phyloP scores from a whole-genome alignment of 148 eudicot species.

The Rhododendron griersonianum region DNA sequence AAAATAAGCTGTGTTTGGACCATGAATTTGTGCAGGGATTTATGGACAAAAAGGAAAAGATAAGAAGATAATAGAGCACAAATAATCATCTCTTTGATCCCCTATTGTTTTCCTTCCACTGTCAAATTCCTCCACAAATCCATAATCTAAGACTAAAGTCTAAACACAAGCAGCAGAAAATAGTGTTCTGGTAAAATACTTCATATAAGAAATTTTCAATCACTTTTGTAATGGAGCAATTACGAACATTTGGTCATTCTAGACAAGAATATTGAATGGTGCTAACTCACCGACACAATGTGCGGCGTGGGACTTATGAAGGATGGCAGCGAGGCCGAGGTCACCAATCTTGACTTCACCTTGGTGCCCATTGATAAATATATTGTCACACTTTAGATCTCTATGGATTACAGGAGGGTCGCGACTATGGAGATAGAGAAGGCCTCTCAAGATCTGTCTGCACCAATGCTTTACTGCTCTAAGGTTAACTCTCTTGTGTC shows the following conservation, averaged over 20 bases:
- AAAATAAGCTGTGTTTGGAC: not conserved
- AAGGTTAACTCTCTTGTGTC: constrained; percentile 33
- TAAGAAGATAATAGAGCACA: not conserved
- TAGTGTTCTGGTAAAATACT: not conserved
- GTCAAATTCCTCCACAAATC: not conserved
- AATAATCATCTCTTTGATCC: not conserved
- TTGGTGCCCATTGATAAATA: constrained; percentile 45
- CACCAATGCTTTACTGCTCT: constrained; percentile 53
- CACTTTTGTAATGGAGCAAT: not conserved
- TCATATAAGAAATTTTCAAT: not conserved
- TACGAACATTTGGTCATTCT: not conserved
- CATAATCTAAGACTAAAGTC: not conserved
- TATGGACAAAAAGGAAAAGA: not conserved
- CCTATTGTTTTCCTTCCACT: not conserved
- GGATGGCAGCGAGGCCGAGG: constrained; percentile 47
- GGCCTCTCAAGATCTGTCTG: constrained; percentile 45
- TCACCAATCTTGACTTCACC: constrained; percentile 53
- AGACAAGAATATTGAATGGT: not conserved
- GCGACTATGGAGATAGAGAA: constrained; percentile 44
- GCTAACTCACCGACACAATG: constrained; percentile 36
- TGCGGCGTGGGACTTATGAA: constrained; percentile 41
- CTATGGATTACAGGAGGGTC: constrained; percentile 48
- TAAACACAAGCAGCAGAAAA: not conserved
- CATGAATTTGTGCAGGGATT: not conserved
- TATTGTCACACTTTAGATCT: constrained; percentile 48